Evolutionary conservation across 2,329 filamentous ascomycete species (phyloP), one percentile per base, ranked within the genome.

Genomic region (Bipolaris zeicola): DNA sequence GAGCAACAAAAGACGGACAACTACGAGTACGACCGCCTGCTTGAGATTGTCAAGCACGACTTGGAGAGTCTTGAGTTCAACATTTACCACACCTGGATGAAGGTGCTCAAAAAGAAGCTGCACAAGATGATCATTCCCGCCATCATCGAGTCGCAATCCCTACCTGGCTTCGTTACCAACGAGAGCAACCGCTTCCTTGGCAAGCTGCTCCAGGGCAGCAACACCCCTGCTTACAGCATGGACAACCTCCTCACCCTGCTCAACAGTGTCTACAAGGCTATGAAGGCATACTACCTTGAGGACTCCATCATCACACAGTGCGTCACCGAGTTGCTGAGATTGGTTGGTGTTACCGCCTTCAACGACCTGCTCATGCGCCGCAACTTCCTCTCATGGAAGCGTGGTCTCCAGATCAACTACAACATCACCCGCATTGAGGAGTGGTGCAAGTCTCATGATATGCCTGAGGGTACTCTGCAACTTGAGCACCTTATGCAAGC

Each of bases 51-150:
- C 75, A 99, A 99, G 84, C 95, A 99, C 76, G 95, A 99, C 76
- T 83, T 99, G 49, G 95, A 99, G 81, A 96, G 91, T 78, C 83
- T 99, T 62, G 95, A 99, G 80, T 99, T 99, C 83, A 99, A 99
- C 82, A 99, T 99, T 70, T 99, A 99, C 79, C 95, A 99, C 80
- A 99, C 95, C 24, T 99, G 95, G 95, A 99, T 99, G 95, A 99
- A 99, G 84, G 91, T 97, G 55, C 82, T 99, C 72, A 99, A 99
- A 86, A 97, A 97, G 87, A 96, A 96, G 81, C 85, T 99, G 62
- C 92, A 96, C 71, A 98, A 98, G 85, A 99, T 99, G 95, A 96
- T 99, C 72, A 96, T 99, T 50, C 95, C 95, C 1, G 95, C 95
- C 53, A 99, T 99, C 76, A 99, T 99, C 72, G 95, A 99, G 78